Conservation (phyloP, 2,329 filamentous ascomycete genomes). For the Exophiala calicioides region DNA sequence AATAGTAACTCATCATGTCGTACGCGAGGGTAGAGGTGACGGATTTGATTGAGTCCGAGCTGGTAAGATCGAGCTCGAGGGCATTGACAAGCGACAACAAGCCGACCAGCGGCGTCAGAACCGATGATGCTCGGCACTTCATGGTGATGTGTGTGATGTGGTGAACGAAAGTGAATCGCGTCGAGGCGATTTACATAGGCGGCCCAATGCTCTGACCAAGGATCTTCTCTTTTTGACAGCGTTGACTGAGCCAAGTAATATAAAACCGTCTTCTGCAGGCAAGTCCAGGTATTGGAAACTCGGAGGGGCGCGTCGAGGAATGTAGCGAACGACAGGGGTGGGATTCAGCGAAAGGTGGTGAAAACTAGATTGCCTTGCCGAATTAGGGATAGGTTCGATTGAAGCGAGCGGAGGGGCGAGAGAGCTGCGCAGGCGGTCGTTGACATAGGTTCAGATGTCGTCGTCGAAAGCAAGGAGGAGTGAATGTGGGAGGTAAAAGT, state of each 20-base stretch:
- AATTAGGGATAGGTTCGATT: background rate
- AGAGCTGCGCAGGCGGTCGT: too few relatives aligned
- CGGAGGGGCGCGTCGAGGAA: background rate
- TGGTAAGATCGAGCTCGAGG: conserved; percentile 26
- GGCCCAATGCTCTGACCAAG: background rate
- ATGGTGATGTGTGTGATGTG: conserved; percentile 14
- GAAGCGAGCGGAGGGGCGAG: background rate
- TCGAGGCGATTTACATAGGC: background rate
- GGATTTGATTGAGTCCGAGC: conserved; percentile 37
- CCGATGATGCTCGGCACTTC: conserved; percentile 15
- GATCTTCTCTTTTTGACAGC: too few relatives aligned
- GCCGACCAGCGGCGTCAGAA: conserved; percentile 27
- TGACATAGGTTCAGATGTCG: too few relatives aligned
- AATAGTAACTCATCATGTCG: conserved; percentile 40
- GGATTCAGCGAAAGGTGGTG: background rate
- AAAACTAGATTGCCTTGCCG: too few relatives aligned
- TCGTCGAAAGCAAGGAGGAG: background rate
- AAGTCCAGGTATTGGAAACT: background rate
- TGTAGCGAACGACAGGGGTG: background rate
- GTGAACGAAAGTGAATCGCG: background rate
- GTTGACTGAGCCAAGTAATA: too few relatives aligned
- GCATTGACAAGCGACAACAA: conserved; percentile 20
- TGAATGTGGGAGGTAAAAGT: background rate
- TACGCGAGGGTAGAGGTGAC: conserved; percentile 37
- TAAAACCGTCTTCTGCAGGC: too few relatives aligned